A percentile compares a stretch with the other conserved stretches of the same genome.
Conservation (phyloP, 164 flowering plant genomes). For the Kalanchoe fedtschenkoi region DNA sequence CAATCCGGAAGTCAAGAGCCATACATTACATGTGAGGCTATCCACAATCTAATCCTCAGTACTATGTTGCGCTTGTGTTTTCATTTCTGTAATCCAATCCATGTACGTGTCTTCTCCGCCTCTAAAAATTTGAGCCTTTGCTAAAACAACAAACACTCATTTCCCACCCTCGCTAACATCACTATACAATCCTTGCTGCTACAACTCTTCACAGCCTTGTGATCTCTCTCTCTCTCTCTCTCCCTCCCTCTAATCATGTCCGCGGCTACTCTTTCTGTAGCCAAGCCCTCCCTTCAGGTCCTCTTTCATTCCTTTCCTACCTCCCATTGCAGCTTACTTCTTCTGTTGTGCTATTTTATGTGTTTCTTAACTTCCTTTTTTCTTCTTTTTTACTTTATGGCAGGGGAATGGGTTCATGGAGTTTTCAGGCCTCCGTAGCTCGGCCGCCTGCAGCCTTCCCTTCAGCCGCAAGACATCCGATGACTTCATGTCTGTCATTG, state of each 20-base stretch:
- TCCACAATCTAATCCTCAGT: constrained; percentile 35
- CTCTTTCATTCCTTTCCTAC: neutral
- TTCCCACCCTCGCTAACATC: constrained; percentile 7
- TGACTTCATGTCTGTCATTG: constrained; percentile 52
- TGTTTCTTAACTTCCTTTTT: neutral
- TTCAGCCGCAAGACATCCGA: constrained; percentile 44
- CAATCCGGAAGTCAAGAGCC: constrained; percentile 26
- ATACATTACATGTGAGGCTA: constrained; percentile 38
- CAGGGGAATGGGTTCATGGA: constrained; percentile 38
- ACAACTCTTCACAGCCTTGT: constrained; percentile 1
- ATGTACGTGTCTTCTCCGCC: neutral
- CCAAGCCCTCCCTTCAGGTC: constrained; percentile 46
- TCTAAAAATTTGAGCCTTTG: neutral
- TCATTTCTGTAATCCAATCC: neutral
- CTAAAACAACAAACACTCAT: neutral
- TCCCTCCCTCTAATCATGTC: constrained; percentile 20
- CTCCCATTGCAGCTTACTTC: neutral
- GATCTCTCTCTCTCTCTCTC: too few relatives aligned
- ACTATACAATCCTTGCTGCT: neutral
- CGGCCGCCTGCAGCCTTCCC: constrained; percentile 32
- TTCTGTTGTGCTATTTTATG: neutral
- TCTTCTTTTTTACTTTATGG: neutral
- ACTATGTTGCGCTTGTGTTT: neutral
- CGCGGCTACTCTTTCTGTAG: constrained; percentile 44
- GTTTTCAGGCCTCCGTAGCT: constrained; percentile 64